phyloP scores from a whole-genome alignment of 1,139 yeast species.

The Suhomyces panamericanus region DNA sequence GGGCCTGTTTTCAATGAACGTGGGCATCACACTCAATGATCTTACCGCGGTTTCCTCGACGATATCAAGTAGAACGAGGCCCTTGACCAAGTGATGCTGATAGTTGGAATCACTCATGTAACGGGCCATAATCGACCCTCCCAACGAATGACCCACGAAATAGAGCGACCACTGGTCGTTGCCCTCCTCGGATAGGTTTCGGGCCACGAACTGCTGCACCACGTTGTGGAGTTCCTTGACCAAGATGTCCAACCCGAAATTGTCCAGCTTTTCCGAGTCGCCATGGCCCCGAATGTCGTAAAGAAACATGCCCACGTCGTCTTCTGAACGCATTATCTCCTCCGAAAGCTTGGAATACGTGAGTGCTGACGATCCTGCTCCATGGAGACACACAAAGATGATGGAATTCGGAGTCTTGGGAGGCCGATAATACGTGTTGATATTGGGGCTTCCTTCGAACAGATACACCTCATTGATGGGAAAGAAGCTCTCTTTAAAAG shows the following conservation, averaged over 20 bases:
- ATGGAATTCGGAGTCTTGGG: conserved; percentile 52
- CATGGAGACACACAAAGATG: conserved; percentile 79
- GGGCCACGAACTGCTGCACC: conserved; percentile 36
- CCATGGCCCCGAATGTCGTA: conserved; percentile 92
- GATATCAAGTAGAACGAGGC: conserved; percentile 80
- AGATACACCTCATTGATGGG: conserved; percentile 11
- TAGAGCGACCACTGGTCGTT: conserved; percentile 28
- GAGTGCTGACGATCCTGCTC: conserved; percentile 89
- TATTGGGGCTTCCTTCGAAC: conserved; percentile 4
- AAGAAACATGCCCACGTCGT: conserved; percentile 57
- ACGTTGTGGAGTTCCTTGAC: conserved; percentile 57
- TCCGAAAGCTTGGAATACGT: conserved; percentile 63
- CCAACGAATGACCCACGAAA: conserved; percentile 87
- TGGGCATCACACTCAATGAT: conserved; percentile 66
- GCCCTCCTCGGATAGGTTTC: conserved; percentile 14
- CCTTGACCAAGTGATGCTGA: conserved; percentile 41
- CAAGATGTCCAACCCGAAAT: conserved; percentile 53
- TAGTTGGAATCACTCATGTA: conserved; percentile 23
- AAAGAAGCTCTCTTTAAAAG: conserved; percentile 10
- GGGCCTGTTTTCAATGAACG: conserved; percentile 65
- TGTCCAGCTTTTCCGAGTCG: conserved; percentile 25
- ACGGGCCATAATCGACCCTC: conserved; percentile 79
- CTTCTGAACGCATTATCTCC: conserved; percentile 19
- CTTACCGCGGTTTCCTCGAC: conserved; percentile 89
- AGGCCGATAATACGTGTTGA: conserved; percentile 61